Conservation (phyloP, 176 grass and related monocot genomes). For the Avena sativa region DNA sequence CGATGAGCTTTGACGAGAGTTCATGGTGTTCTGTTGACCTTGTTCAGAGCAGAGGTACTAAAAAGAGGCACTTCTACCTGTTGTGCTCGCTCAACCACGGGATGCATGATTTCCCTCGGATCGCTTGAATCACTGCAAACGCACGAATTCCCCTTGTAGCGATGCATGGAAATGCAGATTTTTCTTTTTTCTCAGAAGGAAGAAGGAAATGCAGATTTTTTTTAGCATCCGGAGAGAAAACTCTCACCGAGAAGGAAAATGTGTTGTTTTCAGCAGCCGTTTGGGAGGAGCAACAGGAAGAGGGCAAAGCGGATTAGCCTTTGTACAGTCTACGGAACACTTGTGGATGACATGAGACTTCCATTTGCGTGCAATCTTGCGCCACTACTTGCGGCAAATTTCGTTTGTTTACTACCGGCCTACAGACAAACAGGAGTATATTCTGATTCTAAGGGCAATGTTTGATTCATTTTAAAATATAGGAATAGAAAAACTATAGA, state of each 20-base stretch:
- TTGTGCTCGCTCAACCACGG: background rate
- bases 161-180: constrained; percentile 7
- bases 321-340: background rate
- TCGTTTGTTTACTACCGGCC: background rate
- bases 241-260: background rate
- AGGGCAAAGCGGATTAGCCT: background rate
- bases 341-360: background rate
- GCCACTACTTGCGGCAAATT: background rate
- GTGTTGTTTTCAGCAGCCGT: background rate
- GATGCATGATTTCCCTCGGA: background rate
- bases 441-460: background rate
- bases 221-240: background rate
- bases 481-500: too few species aligned
- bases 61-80: background rate
- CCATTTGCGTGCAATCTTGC: constrained; percentile 17
- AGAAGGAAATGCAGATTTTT: background rate
- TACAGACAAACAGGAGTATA: background rate
- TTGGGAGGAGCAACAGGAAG: background rate
- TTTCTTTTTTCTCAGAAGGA: background rate
- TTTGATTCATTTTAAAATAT: too few species aligned
- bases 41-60: background rate
- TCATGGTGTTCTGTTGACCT: background rate
- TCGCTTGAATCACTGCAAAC: background rate
- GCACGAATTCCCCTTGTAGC: background rate
- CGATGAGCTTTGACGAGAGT: background rate